phyloP scores from a whole-genome alignment of 495 filamentous ascomycete genomes.

The Daldinia loculata region DNA sequence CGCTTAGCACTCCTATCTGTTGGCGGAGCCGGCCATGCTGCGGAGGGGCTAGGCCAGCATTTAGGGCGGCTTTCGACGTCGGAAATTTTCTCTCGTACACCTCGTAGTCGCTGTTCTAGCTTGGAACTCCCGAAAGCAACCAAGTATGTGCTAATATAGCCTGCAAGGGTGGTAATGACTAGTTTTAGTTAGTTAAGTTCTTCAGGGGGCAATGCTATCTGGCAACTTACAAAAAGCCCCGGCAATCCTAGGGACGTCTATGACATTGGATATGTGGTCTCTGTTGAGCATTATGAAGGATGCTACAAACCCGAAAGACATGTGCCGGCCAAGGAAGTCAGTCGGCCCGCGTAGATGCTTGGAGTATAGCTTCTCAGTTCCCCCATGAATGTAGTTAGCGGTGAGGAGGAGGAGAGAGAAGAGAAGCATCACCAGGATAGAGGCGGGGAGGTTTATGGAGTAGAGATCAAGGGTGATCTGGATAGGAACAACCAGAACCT shows the following conservation, averaged over 20 bases:
- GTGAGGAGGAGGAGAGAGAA: slow-evolving; percentile 27
- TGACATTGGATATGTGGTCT: slow-evolving; percentile 44
- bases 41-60: slow-evolving; percentile 42
- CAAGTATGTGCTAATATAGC: slow-evolving; percentile 33
- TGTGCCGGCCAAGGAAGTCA: slow-evolving; percentile 57
- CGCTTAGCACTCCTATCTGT: slow-evolving; percentile 6
- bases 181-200: slow-evolving; percentile 11
- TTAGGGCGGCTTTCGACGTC: slow-evolving; percentile 41
- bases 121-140: slow-evolving; percentile 31
- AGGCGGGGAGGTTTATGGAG: slow-evolving; percentile 42
- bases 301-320: slow-evolving; percentile 59
- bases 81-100: slow-evolving; percentile 8
- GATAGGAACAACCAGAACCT: slow-evolving; percentile 37
- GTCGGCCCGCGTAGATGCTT: slow-evolving; percentile 49
- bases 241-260: slow-evolving; percentile 49
- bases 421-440: slow-evolving; percentile 43
- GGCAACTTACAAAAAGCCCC: slow-evolving; percentile 50
- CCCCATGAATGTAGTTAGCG: slow-evolving; percentile 30
- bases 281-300: slow-evolving; percentile 57
- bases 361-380: slow-evolving; percentile 44
- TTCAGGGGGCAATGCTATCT: background rate
- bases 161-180: slow-evolving; percentile 35
- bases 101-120: slow-evolving; percentile 36
- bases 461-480: slow-evolving; percentile 39
- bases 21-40: slow-evolving; percentile 37